phyloP scores from a whole-genome alignment of 2,329 filamentous ascomycete species.

The Pseudogymnoascus sp. region DNA sequence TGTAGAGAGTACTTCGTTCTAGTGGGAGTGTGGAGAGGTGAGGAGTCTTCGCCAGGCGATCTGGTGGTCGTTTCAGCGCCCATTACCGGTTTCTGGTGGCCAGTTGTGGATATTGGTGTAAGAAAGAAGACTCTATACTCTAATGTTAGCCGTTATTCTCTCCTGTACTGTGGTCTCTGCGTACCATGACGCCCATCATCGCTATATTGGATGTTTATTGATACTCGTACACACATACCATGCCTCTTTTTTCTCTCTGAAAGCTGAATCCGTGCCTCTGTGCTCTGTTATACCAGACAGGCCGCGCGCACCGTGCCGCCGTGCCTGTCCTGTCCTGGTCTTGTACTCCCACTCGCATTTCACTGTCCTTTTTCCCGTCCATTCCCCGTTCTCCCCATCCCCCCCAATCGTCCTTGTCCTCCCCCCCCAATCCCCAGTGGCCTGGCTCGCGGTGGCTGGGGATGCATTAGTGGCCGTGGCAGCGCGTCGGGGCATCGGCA shows the following conservation, averaged over 20 bases:
- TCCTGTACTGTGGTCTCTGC: background rate
- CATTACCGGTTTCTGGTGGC: background rate
- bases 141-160: slow-evolving; percentile 4
- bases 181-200: slow-evolving; percentile 1
- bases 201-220: background rate
- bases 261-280: background rate
- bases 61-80: background rate
- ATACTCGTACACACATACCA: background rate
- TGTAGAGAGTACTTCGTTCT: background rate
- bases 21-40: background rate
- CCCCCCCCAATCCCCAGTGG: background rate
- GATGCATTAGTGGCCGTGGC: slow-evolving; percentile 5
- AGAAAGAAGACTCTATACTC: background rate
- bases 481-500: slow-evolving; percentile 5
- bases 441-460: slow-evolving; percentile 4
- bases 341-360: background rate
- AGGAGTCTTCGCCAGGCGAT: background rate
- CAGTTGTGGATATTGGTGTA: background rate
- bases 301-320: background rate
- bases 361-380: background rate
- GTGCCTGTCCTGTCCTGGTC: background rate
- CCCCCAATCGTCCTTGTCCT: background rate
- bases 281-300: background rate
- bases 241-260: background rate
- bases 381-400: background rate